phyloP scores from a whole-genome alignment of 2,329 filamentous ascomycete genomes.

The Teratosphaeriaceae sp. region DNA sequence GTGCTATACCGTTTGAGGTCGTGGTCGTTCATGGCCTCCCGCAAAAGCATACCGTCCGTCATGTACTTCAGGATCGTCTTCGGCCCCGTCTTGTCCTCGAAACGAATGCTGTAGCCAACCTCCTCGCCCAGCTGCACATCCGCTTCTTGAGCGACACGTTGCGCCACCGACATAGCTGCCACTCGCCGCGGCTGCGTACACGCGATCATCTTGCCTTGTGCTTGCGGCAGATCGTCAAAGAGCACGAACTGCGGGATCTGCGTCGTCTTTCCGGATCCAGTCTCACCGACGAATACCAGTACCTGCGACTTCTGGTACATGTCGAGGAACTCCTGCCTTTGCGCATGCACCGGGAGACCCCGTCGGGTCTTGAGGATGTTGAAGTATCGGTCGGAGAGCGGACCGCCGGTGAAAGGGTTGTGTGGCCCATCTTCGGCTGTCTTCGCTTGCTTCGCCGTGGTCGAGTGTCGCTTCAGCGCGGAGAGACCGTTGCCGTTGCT shows the following conservation, averaged over 20 bases:
- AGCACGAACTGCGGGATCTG: constrained; percentile 98
- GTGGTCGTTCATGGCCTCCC: constrained; percentile 95
- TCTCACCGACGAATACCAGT: constrained; percentile 97
- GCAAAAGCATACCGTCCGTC: constrained; percentile 97
- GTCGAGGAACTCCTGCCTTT: constrained; percentile 85
- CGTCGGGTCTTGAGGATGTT: constrained; percentile 77
- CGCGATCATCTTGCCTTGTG: constrained; percentile 80
- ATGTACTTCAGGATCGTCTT: constrained; percentile 98
- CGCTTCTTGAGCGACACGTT: constrained; percentile 96
- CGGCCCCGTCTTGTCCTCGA: constrained; percentile 85
- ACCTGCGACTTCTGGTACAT: constrained; percentile 94
- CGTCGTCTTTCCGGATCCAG: constrained; percentile 97
- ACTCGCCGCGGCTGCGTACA: constrained; percentile 98
- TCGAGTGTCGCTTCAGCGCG: constrained; percentile 68
- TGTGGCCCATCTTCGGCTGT: constrained; percentile 70
- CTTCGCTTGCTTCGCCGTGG: constrained; percentile 68
- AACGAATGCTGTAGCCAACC: constrained; percentile 98
- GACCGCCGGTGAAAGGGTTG: constrained; percentile 78
- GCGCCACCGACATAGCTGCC: constrained; percentile 95
- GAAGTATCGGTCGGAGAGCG: constrained; percentile 80
- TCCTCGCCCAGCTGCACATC: constrained; percentile 89
- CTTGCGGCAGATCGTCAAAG: constrained; percentile 89
- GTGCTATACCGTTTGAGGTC: constrained; percentile 88
- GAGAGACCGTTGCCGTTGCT: constrained; percentile 38
- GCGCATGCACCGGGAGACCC: constrained; percentile 84